Conservation (phyloP, 345 rosid genomes). For the Eucalyptus viminalis region DNA sequence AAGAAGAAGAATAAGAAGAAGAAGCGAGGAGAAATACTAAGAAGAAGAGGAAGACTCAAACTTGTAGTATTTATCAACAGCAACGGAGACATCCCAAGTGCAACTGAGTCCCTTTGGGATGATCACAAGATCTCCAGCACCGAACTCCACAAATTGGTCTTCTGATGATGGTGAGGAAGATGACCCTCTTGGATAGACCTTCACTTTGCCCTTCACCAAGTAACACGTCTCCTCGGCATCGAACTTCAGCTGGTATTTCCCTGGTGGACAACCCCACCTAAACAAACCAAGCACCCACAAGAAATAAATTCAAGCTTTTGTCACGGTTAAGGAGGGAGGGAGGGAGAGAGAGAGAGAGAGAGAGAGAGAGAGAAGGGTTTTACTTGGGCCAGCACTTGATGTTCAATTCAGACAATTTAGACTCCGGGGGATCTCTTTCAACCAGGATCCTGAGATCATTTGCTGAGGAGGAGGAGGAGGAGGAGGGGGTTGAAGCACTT, state of each 20-base stretch:
- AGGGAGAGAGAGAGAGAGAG: not conserved
- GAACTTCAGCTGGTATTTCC: conserved; percentile 67
- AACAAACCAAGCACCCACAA: not conserved
- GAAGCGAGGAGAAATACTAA: not conserved
- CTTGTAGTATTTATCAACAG: conserved; percentile 79
- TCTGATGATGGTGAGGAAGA: not conserved
- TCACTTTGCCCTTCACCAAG: conserved; percentile 72
- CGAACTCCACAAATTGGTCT: conserved; percentile 61
- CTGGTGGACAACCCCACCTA: conserved; percentile 93
- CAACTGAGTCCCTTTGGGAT: conserved; percentile 83
- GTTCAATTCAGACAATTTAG: conserved; percentile 56
- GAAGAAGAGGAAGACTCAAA: conserved; percentile 39
- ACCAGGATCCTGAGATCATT: conserved; percentile 39
- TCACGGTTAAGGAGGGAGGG: not conserved
- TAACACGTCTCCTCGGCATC: conserved; percentile 91
- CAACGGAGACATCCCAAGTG: conserved; percentile 82
- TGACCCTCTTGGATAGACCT: conserved; percentile 47
- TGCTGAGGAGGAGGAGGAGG: conserved; percentile 10
- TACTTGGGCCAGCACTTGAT: conserved; percentile 98
- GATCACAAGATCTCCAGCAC: conserved; percentile 83
- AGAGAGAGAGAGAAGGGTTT: not conserved
- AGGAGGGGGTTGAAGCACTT: not conserved
- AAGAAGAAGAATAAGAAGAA: not conserved
- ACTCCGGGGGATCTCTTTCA: conserved; percentile 57
- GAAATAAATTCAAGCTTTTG: not conserved